Evolutionary conservation across 2,329 filamentous ascomycete species (phyloP), one percentile per base, ranked within the genome.

Genomic region (Diaporthe capsici): DNA sequence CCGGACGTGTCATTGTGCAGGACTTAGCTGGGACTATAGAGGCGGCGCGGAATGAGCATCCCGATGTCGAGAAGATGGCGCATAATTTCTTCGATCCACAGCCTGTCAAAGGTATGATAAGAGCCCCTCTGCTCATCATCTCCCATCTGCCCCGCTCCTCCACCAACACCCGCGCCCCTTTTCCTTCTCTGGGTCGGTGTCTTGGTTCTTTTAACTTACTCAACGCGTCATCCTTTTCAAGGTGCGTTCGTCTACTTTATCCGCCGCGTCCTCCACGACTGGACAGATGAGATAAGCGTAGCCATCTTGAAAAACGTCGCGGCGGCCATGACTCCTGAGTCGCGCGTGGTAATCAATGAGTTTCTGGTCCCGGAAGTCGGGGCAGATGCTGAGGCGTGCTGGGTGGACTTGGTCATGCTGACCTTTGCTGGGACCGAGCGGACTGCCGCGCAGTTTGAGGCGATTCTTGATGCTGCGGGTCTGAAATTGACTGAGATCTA

Each of bases 361-460:
- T 57, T 57, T 10, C 53, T 57, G 53, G 53, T 57, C 53, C 53
- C 53, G 10, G 53, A 57, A 57, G 53, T 57, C 17, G 53, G 53
- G 15, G 53, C 53, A 57, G 53, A 57, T 20, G 53, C 53, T 34
- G 53, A 57, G 53, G 17, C 53, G 17, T 57, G 53, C 53, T 57
- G 25, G 53, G 53, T 57, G 13, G 53, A 57, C 10, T 20, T 57
- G 28, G 15, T 57, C 53, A 57, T 57, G 53, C 25, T 57, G 28
- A 57, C 53, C 8, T 57, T 31, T 57, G 51, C 51, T 22, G 51
- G 51, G n/a, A 55, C 25, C n/a, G 51, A 55, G n/a, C 51, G 51
- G 51, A 55, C 51, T 3, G 51, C 51, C 6, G 1, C 51, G 51
- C 51, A 55, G 51, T 55, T 55, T 31, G 25, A 55, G 51, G 51